Base-by-base conservation (phyloP, 2,329 filamentous ascomycete genomes). In the Fusarium miscanthi region DNA sequence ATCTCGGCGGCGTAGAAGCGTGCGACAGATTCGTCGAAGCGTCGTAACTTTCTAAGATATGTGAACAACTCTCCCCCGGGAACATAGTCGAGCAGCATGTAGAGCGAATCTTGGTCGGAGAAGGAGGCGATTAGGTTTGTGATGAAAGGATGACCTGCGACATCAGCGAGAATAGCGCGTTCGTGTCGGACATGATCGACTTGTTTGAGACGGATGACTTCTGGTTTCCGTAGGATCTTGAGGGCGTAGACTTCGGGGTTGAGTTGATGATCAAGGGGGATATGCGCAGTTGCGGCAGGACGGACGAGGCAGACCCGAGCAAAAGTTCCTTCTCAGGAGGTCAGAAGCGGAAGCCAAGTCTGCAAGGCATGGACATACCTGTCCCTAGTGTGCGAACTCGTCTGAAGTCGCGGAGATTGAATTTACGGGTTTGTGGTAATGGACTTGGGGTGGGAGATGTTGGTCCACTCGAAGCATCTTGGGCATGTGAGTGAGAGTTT, bases 181-280 rank as follows among this genome's bases (percentile, higher is more conserved):
- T 96, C 93, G 82, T 95, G 93, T 69, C 92, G 91, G 60, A 95
- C 93, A 81, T 96, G 93, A 82, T 95, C 93, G 74, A 95, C 91
- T 79, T 96, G 93, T 85, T 95, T 95, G 64, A 95, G 87, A 72
- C 91, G 91, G 80, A 96, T 92, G 48, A 96, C 91, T 77, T 91
- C 87, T 60, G 89, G 86, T 79, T 92, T 92, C 70, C 92, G 90
- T 73, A 95, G 82, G 62, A 94, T 94, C 86, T 95, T 95, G 77
- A 95, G 87, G 49, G 93, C 93, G 81, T 91, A 95, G n/a, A 95
- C 92, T 80, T 80, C 78, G 60, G 84, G 81, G 59, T 84, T 73
- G 41, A 76, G 74, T 42, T 81, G 77, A 43, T 77, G 76, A 40
- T 81, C 80, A 54, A 81, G 76, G n/a, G 80, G 76, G 23, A 74